phyloP scores from a whole-genome alignment of 257 asterid species.

The Scutellaria barbata region DNA sequence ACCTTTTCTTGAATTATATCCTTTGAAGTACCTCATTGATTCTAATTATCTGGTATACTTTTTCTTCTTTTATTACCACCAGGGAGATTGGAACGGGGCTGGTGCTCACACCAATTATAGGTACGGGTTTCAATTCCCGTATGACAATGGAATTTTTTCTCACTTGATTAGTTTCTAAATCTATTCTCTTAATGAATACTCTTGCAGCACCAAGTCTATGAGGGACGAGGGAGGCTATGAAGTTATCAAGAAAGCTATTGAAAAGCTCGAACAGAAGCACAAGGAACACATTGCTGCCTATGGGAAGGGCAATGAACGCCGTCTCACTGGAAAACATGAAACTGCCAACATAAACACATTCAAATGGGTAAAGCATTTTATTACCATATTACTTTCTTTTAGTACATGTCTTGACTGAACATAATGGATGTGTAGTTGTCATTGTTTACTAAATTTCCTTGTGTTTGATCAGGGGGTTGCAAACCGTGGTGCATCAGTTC shows the following conservation, averaged over 20 bases:
- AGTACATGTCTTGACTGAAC: no score
- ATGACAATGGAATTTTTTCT: not conserved
- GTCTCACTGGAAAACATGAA: constrained; percentile 86
- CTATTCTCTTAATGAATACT: not conserved
- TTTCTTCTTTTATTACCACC: not conserved
- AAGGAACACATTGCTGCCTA: constrained; percentile 89
- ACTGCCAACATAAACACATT: constrained; percentile 75
- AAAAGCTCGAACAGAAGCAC: constrained; percentile 70
- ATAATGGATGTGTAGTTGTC: no score
- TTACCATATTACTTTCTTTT: not conserved
- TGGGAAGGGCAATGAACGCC: constrained; percentile 89
- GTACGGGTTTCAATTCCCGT: constrained; percentile 33
- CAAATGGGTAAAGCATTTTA: constrained; percentile 62
- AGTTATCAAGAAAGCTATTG: constrained; percentile 77
- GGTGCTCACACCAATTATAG: constrained; percentile 93
- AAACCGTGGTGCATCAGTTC: constrained; percentile 83
- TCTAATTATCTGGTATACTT: not conserved
- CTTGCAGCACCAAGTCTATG: constrained; percentile 76
- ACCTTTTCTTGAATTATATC: not conserved
- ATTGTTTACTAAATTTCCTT: not conserved
- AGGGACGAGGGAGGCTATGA: constrained; percentile 77
- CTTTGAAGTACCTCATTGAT: not conserved
- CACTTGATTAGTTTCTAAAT: not conserved
- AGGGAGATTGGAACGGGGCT: constrained; percentile 97
- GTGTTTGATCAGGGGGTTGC: constrained; percentile 71